A percentile compares a stretch with the other conserved stretches of the same genome.
These are phyloP conservation scores for Primulina tabacum DNA, from an alignment of 257 asterid species.

Conservation along the genomic window DNA sequence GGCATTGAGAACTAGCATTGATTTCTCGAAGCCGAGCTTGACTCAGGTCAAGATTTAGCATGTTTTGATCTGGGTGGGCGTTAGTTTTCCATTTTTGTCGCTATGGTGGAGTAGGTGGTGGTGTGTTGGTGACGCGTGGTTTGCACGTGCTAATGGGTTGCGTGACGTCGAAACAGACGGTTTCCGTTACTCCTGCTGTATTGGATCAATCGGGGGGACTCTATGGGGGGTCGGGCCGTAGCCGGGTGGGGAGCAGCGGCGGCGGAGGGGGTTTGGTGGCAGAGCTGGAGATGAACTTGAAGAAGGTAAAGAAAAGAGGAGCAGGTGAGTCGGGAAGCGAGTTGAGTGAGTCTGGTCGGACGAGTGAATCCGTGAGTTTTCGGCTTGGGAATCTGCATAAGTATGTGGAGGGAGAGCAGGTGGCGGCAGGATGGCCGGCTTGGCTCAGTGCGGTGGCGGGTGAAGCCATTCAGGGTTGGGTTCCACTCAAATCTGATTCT, in stretches of 20 bases:
- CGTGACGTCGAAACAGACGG: constrained; percentile 81
- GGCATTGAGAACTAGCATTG: constrained; percentile 25
- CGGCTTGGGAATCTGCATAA: constrained; percentile 78
- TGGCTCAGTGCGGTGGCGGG: constrained; percentile 96
- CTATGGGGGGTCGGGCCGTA: constrained; percentile 66
- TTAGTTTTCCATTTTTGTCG: constrained; percentile 21
- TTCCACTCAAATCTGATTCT: constrained; percentile 73
- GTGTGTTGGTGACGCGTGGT: constrained; percentile 32
- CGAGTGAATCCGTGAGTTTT: constrained; percentile 86
- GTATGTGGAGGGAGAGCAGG: constrained; percentile 83
- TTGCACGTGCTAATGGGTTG: constrained; percentile 63
- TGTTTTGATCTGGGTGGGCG: constrained; percentile 40
- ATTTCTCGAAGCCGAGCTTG: constrained; percentile 25
- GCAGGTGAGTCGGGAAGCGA: constrained; percentile 72
- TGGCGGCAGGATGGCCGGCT: constrained; percentile 96
- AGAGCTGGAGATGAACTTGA: constrained; percentile 75
- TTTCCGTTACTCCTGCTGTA: constrained; percentile 80
- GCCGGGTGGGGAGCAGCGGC: constrained; percentile 61
- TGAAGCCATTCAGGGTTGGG: constrained; percentile 95
- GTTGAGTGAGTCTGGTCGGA: constrained; percentile 74
- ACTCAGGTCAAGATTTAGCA: constrained; percentile 51
- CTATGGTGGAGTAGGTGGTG: constrained; percentile 2
- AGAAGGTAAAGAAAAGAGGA: constrained; percentile 79
- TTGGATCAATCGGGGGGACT: constrained; percentile 69
- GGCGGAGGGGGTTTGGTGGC: constrained; percentile 55